Evolutionary conservation across 495 filamentous ascomycete genomes (phyloP), one percentile per base, ranked within the genome.

Genomic region (Cercophora scortea): DNA sequence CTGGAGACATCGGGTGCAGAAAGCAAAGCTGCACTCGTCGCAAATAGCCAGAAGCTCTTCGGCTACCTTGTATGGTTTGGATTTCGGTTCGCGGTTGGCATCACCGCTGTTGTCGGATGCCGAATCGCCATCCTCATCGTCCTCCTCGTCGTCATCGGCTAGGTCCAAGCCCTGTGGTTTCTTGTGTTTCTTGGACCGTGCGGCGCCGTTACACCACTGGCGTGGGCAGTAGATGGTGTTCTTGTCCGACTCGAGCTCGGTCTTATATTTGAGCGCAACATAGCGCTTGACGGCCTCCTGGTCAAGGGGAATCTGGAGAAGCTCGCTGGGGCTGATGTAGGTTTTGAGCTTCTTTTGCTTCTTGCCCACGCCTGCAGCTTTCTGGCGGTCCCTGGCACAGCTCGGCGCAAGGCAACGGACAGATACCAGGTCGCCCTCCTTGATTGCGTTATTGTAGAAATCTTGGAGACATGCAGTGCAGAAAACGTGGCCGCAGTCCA

Each of bases 201-300:
- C 88, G n/a, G 91, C 85, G 16, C 88, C 89, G 64, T 95, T 89
- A 62, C 93, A 98, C 92, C 92, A 98, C 56, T 81, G 74, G 1
- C 93, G 81, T 3, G 93, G 93, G 60, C 93, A 98, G 63, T 93
- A 96, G n/a, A 96, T 79, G 0, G 91, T 96, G 43, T 81, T 86
- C 56, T 87, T 90, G 58, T 98, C 91, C 0, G 89, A 83, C 64
- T 96, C 93, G 8, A 96, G 77, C 57, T 89, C 85, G 49, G 84
- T 87, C 70, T 97, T 98, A 55, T 92, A 87, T 68, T 94, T 96
- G 34, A 98, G 71, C 32, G 80, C 82, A 7, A 91, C 87, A 59
- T 93, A 98, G 42, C 93, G 87, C 55, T 88, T 84, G 12, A 96
- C 89, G 5, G 70, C 79, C 17, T 87, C 84, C 42, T 82, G 71